Base-by-base conservation (phyloP, 169 alveolate genomes). In the Theileria annulata region DNA sequence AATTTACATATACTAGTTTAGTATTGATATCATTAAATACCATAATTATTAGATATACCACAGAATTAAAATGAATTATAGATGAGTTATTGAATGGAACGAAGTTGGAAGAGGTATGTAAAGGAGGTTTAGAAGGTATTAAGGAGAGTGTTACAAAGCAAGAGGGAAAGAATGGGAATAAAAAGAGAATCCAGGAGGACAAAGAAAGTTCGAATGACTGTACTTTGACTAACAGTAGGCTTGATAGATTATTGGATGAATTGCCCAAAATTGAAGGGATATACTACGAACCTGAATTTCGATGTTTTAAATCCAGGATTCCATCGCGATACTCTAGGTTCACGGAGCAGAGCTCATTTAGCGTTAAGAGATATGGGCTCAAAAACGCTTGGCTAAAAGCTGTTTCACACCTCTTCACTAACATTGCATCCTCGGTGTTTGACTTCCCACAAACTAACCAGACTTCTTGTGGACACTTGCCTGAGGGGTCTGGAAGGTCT, bases 301-400 rank as follows among this genome's bases (percentile, higher is more conserved):
- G 51, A n/a, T 31, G 77, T 51, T 70, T 28, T 25, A 70, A 51
- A 23, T 51, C 77, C 3, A 3, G 27, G 1, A 35, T 70, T 27
- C 77, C 77, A 21, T 25, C 73, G 10, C 27, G 28, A 25, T 64
- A 21, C 73, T 21, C 31, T 12, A 48, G 12, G 27, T 19, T 5
- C 27, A 8, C 28, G 4, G 15, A 23, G 35, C 77, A 31, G 17
- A 30, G 49, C 54, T 70, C 42, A 25, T 70, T 70, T 27, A 70
- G 77, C 33, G 67, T 35, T 2, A 70, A 21, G 35, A 70, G 66
- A 15, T 70, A 70, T 23, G 77, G 77, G 9, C 51, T 70, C 15
- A 70, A 70, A 70, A 70, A 70, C 49, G 63, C 77, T 2, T 70
- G 77, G 77, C 77, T 70, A 51, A 70, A 70, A 77, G 77, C 77